Conservation (phyloP, 1,139 yeast species). For the Pichia sp. region DNA sequence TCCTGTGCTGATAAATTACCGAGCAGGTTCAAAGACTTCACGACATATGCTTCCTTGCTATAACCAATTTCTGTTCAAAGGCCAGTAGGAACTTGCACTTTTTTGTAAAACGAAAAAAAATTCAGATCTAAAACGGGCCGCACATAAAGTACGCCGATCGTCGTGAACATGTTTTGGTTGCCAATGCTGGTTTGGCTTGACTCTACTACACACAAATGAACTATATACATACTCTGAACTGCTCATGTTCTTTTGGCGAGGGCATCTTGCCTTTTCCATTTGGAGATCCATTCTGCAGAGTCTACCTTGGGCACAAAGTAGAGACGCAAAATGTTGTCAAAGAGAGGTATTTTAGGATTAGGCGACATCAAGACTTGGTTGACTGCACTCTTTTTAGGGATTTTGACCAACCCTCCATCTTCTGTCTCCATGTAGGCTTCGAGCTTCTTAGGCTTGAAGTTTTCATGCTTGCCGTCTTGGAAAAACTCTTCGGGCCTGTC, state of each 20-base stretch:
- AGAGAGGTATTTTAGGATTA: conserved; percentile 66
- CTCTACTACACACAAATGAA: background rate
- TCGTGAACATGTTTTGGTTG: too few relatives aligned
- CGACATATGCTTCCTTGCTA: too few relatives aligned
- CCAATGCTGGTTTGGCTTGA: background rate
- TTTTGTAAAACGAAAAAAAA: too few relatives aligned
- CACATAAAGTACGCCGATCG: too few relatives aligned
- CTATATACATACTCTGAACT: background rate
- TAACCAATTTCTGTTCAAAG: too few relatives aligned
- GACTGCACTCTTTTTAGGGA: conserved; percentile 72
- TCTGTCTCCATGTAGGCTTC: conserved; percentile 80
- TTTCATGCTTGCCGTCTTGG: conserved; percentile 54
- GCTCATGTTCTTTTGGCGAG: conserved; percentile 42
- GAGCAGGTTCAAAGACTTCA: too few relatives aligned
- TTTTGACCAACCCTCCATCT: conserved; percentile 79
- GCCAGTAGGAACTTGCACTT: too few relatives aligned
- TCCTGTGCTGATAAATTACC: too few relatives aligned
- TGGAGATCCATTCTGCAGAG: conserved; percentile 58
- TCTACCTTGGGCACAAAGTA: conserved; percentile 77
- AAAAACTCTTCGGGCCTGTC: conserved; percentile 73
- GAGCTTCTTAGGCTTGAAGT: conserved; percentile 56
- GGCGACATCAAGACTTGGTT: conserved; percentile 61
- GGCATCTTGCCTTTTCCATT: conserved; percentile 66
- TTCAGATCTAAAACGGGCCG: too few relatives aligned
- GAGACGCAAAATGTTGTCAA: conserved; percentile 69